Conservation (phyloP, 1,139 yeast species). For the Pichia inconspicua region DNA sequence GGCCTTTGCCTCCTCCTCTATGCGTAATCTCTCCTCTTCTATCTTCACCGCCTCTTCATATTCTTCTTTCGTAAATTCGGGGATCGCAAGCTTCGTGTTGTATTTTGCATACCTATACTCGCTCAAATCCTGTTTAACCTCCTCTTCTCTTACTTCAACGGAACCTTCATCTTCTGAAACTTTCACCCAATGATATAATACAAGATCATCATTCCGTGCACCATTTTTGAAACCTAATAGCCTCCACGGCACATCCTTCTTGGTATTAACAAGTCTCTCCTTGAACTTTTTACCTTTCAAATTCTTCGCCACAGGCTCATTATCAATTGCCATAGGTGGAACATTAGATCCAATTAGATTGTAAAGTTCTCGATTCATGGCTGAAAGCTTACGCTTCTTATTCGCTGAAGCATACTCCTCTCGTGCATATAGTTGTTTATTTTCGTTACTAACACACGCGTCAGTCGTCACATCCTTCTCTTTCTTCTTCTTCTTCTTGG, state of each 20-base stretch:
- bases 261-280: constrained; percentile 43
- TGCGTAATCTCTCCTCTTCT: constrained; percentile 1
- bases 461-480: constrained; percentile 16
- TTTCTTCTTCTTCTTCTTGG: constrained; percentile 27
- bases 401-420: constrained; percentile 16
- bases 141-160: background rate
- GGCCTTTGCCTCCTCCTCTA: background rate
- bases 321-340: constrained; percentile 67
- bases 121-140: constrained; percentile 27
- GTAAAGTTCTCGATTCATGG: constrained; percentile 86
- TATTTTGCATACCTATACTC: constrained; percentile 72
- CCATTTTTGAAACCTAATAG: constrained; percentile 52
- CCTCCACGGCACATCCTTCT: constrained; percentile 57
- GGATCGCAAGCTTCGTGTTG: constrained; percentile 62
- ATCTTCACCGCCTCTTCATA: constrained; percentile 33
- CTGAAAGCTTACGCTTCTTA: constrained; percentile 35
- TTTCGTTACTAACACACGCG: constrained; percentile 6
- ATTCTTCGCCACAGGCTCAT: constrained; percentile 9
- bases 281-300: constrained; percentile 40
- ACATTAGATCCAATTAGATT: constrained; percentile 86
- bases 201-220: constrained; percentile 38
- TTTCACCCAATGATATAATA: constrained; percentile 79
- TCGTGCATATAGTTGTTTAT: constrained; percentile 10
- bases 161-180: constrained; percentile 36
- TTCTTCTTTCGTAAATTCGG: constrained; percentile 60